These are phyloP conservation scores for Dittrichia graveolens DNA, from an alignment of 129 eudicot genomes.

Conservation along the genomic window DNA sequence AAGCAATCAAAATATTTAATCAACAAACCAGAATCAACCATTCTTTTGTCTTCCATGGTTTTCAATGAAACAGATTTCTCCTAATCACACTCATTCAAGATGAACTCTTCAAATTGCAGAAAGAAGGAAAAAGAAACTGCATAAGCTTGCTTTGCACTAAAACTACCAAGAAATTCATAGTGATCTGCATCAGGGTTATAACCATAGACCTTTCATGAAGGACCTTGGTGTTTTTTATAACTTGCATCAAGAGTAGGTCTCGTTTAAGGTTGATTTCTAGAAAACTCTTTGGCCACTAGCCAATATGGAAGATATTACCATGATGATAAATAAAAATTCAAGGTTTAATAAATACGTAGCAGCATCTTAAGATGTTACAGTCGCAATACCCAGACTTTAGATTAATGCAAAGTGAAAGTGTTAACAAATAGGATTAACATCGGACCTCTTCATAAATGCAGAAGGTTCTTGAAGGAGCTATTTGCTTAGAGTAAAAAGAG, in stretches of 20 bases:
- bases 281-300: background rate
- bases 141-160: conserved; percentile 6
- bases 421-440: conserved; percentile 11
- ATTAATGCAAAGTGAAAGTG: background rate
- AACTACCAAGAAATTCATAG: background rate
- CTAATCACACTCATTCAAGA: conserved; percentile 16
- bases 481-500: conserved; percentile 61
- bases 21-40: background rate
- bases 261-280: background rate
- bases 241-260: background rate
- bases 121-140: background rate
- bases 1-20: background rate
- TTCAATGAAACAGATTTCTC: background rate
- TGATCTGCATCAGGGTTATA: conserved; percentile 10
- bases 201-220: background rate
- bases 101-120: conserved; percentile 5
- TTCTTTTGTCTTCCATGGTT: conserved; percentile 21
- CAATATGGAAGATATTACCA: conserved; percentile 1
- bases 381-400: background rate
- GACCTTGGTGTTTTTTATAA: background rate
- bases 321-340: background rate
- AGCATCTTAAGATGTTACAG: conserved; percentile 22
- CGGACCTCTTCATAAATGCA: conserved; percentile 91
- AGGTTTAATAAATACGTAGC: conserved; percentile 15
- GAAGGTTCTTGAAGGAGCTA: conserved; percentile 91